These are phyloP conservation scores for Salix exigua DNA, from an alignment of 345 rosid genomes.

Conservation along the genomic window DNA sequence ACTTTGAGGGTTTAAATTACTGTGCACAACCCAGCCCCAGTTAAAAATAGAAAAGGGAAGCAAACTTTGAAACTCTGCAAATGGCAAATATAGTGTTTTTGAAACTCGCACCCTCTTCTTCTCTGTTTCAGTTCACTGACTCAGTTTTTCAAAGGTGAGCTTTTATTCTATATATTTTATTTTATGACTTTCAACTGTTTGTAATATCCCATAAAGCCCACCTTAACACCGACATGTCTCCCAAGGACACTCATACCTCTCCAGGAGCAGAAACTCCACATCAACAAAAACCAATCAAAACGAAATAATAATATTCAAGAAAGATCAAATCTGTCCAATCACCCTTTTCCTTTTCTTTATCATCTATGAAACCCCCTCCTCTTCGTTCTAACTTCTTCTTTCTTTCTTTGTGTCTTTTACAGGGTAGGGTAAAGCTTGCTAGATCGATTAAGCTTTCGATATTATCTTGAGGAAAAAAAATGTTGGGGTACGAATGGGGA, in stretches of 20 bases:
- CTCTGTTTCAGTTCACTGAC: not conserved
- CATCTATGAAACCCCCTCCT: not conserved
- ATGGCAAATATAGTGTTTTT: slow-evolving; percentile 41
- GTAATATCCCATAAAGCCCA: slow-evolving; percentile 17
- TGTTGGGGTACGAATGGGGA: slow-evolving; percentile 93
- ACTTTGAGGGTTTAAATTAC: not conserved
- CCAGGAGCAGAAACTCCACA: not conserved
- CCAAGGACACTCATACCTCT: slow-evolving; percentile 19
- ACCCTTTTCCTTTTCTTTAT: not conserved
- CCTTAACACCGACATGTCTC: slow-evolving; percentile 59
- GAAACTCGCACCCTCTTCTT: slow-evolving; percentile 19
- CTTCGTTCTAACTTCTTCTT: not conserved
- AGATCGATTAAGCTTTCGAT: not conserved
- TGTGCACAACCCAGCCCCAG: slow-evolving; percentile 5
- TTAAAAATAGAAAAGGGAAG: slow-evolving; percentile 1
- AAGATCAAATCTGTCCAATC: slow-evolving; percentile 6
- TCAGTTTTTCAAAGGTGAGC: slow-evolving; percentile 20
- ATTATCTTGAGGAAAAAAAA: slow-evolving; percentile 15
- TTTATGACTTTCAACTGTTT: not conserved
- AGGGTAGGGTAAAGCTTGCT: not conserved
- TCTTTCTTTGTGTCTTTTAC: not conserved
- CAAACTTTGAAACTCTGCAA: slow-evolving; percentile 24
- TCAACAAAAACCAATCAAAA: not conserved
- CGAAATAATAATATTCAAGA: not conserved
- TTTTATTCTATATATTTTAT: no score